Base-by-base conservation (phyloP, 2,329 filamentous ascomycete species). In the Fusarium vanettenii region DNA sequence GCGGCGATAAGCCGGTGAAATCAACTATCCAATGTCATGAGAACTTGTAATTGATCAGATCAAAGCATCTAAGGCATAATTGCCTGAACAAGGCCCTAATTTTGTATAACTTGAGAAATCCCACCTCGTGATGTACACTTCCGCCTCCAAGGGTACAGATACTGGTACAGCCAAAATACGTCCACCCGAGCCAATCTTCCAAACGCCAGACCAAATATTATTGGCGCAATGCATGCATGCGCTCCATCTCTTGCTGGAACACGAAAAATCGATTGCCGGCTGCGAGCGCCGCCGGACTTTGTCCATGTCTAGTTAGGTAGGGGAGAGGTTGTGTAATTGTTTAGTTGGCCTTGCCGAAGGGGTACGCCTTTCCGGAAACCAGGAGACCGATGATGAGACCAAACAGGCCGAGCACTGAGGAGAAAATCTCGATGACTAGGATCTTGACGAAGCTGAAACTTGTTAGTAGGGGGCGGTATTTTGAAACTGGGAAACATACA, bases 381-480 rank as follows among this genome's bases (percentile, higher is more conserved):
- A 99, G 88, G 65, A 99, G 89, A 55, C 97, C 97, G 77, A 99
- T 92, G 81, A 99, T 99, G 74, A 99, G 89, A 69, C 97, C 97
- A 81, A 99, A 99, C 5, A 99, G 91, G 74, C 97, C 97, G 13
- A 99, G 89, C 59, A 99, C 96, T 45, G 96, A 98, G 83, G 95
- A 98, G 88, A 99, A 99, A 83, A 99, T 99, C 85, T 99, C 97
- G 80, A 99, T 97, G 78, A 99, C 96, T 62, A 99, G 92, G 78
- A 99, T 98, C 87, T 98, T 98, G 85, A 99, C 96, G 85, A 99
- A 99, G 64, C 95, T 98, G 66, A 61, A 14, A 10, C 4, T 18
- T 37, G 70, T 84, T 68, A 83, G 79, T 35, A 75, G 45, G 35
- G 27, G 35, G 6, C 5, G 14, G 25, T 25, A 37, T 33, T 27